phyloP scores from a whole-genome alignment of 2,329 filamentous ascomycete species.

The Botrytis cinerea region DNA sequence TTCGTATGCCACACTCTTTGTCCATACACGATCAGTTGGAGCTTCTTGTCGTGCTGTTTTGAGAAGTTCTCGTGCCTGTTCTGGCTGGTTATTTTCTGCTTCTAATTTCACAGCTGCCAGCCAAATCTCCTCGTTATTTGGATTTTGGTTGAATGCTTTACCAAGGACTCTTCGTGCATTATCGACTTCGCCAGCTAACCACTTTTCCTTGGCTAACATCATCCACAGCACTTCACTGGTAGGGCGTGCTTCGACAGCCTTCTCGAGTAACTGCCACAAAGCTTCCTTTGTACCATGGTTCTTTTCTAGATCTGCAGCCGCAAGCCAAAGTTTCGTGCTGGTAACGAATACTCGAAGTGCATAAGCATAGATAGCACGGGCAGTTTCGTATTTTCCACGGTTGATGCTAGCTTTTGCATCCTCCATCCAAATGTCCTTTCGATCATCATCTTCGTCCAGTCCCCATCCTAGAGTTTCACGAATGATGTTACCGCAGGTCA shows the following conservation, averaged over 20 bases:
- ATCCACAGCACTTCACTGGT: conserved; percentile 92
- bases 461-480: conserved; percentile 91
- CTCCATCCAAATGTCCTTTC: conserved; percentile 94
- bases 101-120: conserved; percentile 94
- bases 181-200: conserved; percentile 84
- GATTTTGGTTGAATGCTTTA: conserved; percentile 90
- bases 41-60: conserved; percentile 82
- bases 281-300: conserved; percentile 83
- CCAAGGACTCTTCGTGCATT: conserved; percentile 83
- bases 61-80: conserved; percentile 80
- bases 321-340: conserved; percentile 85
- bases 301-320: conserved; percentile 86
- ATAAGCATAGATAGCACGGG: conserved; percentile 90
- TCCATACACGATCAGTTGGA: conserved; percentile 94
- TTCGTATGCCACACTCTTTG: conserved; percentile 93
- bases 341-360: conserved; percentile 86
- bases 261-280: conserved; percentile 83
- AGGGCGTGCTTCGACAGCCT: conserved; percentile 90
- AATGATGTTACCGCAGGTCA: conserved; percentile 88
- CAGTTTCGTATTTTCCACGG: conserved; percentile 83
- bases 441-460: conserved; percentile 92
- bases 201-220: conserved; percentile 92
- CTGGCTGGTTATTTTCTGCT: conserved; percentile 80
- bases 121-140: conserved; percentile 98
- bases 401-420: conserved; percentile 83